Evolutionary conservation across 2,329 filamentous ascomycete genomes (phyloP).

Genomic region (Arthrocladium fulminans): DNA sequence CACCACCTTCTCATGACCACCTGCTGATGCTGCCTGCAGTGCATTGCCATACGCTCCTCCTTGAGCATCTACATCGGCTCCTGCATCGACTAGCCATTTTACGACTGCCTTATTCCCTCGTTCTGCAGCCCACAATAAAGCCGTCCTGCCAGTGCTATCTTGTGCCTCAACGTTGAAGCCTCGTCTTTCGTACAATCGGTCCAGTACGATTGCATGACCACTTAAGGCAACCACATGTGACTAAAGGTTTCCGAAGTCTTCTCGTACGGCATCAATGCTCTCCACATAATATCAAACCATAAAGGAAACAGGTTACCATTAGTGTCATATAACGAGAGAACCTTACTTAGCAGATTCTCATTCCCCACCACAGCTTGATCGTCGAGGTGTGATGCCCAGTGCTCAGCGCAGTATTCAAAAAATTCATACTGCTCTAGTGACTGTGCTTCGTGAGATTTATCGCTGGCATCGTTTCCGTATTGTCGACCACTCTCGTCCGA

Average conservation of each 20-base stretch:
- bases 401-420: not conserved
- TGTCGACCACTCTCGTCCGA: not conserved
- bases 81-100: no score
- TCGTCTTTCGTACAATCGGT: not conserved
- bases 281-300: not conserved
- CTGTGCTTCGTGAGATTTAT: not conserved
- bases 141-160: not conserved
- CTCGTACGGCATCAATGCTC: not conserved
- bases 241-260: not conserved
- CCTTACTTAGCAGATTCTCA: not conserved
- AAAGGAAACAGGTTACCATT: not conserved
- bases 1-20: no score
- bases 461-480: not conserved
- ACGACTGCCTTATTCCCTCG: not conserved
- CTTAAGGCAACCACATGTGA: not conserved
- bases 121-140: not conserved
- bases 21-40: no score
- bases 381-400: not conserved
- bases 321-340: not conserved
- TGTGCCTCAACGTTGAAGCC: not conserved
- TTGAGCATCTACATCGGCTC: no score
- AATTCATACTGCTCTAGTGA: not conserved
- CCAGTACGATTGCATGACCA: not conserved
- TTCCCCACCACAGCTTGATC: not conserved
- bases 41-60: no score